These are phyloP conservation scores for Hypoxylon crocopeplum DNA, from an alignment of 495 filamentous ascomycete genomes.

Conservation along the genomic window DNA sequence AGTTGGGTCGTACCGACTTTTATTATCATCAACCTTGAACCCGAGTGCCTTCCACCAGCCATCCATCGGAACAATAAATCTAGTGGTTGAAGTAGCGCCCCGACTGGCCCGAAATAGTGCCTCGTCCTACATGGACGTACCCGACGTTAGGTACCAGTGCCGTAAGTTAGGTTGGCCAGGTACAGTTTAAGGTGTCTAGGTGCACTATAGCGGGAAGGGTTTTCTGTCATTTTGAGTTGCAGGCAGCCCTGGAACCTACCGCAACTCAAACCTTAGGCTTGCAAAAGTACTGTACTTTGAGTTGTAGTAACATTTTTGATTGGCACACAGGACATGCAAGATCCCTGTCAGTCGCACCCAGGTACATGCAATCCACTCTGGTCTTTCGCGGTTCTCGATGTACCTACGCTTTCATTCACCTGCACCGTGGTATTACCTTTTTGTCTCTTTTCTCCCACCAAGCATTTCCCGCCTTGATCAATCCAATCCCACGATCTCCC, in stretches of 20 bases:
- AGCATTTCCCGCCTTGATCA: slow-evolving; percentile 31
- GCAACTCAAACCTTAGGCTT: too few relatives aligned
- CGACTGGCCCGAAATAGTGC: slow-evolving; percentile 25
- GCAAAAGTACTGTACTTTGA: slow-evolving; percentile 16
- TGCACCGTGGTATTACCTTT: slow-evolving; percentile 28
- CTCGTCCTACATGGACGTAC: not conserved
- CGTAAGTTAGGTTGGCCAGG: too few relatives aligned
- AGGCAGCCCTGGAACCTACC: too few relatives aligned
- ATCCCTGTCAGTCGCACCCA: slow-evolving; percentile 8
- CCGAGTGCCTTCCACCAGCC: too few relatives aligned
- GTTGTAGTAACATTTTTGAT: slow-evolving; percentile 9
- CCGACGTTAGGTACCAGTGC: not conserved
- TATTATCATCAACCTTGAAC: too few relatives aligned
- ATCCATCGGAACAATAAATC: slow-evolving; percentile 11
- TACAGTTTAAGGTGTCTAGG: too few relatives aligned
- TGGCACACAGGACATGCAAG: slow-evolving; percentile 9
- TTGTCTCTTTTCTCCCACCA: slow-evolving; percentile 35
- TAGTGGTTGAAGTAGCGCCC: slow-evolving; percentile 10
- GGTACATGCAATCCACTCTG: slow-evolving; percentile 9
- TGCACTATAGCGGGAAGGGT: too few relatives aligned
- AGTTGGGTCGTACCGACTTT: too few relatives aligned
- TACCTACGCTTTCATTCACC: slow-evolving; percentile 25
- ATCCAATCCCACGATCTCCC: slow-evolving; percentile 29
- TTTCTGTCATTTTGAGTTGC: too few relatives aligned
- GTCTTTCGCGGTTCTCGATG: not conserved